Percentiles rank a stretch among this genome's conserved stretches.
These are phyloP conservation scores for Glycyrrhiza uralensis DNA, from an alignment of 306 rosid species.

Conservation along the genomic window DNA sequence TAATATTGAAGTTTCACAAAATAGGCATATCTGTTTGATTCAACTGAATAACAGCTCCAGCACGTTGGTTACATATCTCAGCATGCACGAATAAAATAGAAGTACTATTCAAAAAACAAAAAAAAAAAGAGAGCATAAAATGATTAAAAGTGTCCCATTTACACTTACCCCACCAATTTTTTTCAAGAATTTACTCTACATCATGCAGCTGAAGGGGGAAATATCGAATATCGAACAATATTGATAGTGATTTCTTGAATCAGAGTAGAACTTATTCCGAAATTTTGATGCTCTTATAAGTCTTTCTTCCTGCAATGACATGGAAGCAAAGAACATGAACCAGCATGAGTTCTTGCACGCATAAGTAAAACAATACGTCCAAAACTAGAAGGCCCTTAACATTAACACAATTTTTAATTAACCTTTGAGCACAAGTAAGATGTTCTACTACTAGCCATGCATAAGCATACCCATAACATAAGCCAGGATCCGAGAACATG, in stretches of 20 bases:
- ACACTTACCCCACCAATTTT: neutral
- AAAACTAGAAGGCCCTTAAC: neutral
- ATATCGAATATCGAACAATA: neutral
- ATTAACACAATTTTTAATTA: neutral
- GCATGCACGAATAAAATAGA: neutral
- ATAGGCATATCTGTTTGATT: neutral
- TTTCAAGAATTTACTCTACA: neutral
- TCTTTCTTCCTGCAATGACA: neutral
- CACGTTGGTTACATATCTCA: neutral
- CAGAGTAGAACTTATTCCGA: neutral
- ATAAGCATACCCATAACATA: neutral
- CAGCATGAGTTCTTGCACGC: neutral
- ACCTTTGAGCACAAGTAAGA: neutral
- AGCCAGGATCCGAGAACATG: neutral
- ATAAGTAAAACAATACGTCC: neutral
- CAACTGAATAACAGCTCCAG: neutral
- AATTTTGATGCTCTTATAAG: neutral
- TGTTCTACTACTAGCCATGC: neutral
- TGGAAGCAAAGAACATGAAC: constrained; percentile 5
- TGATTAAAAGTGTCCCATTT: neutral
- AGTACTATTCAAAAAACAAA: neutral
- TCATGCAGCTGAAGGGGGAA: neutral
- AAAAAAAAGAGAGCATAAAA: neutral
- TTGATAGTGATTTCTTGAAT: neutral
- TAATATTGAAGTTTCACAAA: neutral